These are phyloP conservation scores for Atkinsonella texensis DNA, from an alignment of 2,329 filamentous ascomycete genomes.

Conservation along the genomic window DNA sequence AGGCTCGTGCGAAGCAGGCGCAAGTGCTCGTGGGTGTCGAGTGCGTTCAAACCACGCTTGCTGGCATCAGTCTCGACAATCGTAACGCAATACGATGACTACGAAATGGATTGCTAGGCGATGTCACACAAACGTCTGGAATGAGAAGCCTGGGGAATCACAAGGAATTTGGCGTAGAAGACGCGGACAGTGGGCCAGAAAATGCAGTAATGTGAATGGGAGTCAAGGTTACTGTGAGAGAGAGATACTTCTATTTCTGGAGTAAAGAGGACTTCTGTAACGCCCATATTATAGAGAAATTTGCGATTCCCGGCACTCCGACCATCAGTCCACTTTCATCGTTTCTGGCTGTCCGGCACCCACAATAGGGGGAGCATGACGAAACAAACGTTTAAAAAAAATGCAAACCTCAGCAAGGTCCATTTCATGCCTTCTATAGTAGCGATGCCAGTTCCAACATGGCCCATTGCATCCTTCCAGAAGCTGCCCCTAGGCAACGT, in stretches of 20 bases:
- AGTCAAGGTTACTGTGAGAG: slow-evolving; percentile 4
- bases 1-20: too few relatives aligned
- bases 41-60: too few relatives aligned
- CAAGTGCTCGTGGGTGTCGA: too few relatives aligned
- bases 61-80: too few relatives aligned
- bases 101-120: too few relatives aligned
- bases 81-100: too few relatives aligned
- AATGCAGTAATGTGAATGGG: too few relatives aligned
- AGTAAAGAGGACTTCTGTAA: not conserved
- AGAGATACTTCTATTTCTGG: slow-evolving; percentile 4
- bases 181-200: too few relatives aligned
- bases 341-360: not conserved
- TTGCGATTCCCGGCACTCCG: slow-evolving; percentile 1
- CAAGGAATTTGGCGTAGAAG: too few relatives aligned
- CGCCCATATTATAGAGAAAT: not conserved
- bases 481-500: not conserved
- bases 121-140: too few relatives aligned
- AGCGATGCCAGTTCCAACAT: not conserved
- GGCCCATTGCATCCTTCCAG: not conserved
- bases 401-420: not conserved
- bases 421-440: not conserved
- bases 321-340: slow-evolving; percentile 6
- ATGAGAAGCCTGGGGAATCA: too few relatives aligned
- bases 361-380: not conserved
- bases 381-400: not conserved